A percentile compares a stretch with the other conserved stretches of the same genome.
Conservation (phyloP, 306 rosid genomes). For the Dalbergia oliveri region DNA sequence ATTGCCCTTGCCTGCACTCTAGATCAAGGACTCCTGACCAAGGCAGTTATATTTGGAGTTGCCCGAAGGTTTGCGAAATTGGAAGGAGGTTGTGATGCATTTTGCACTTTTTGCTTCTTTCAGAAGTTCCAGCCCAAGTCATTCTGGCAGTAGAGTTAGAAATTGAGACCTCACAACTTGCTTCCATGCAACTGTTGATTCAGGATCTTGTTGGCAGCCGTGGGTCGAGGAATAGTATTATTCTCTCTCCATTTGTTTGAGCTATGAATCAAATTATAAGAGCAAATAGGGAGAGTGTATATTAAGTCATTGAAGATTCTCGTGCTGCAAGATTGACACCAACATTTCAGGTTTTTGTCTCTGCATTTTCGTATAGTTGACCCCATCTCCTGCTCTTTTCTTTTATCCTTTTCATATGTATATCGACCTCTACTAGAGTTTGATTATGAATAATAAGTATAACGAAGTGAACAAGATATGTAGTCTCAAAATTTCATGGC, state of each 20-base stretch:
- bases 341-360: slow-evolving; percentile 44
- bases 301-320: slow-evolving; percentile 45
- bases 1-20: slow-evolving; percentile 86
- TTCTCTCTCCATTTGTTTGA: slow-evolving; percentile 56
- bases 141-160: slow-evolving; percentile 45
- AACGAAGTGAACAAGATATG: background rate
- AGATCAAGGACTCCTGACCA: slow-evolving; percentile 87
- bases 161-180: slow-evolving; percentile 26
- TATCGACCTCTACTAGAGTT: background rate
- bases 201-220: slow-evolving; percentile 47
- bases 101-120: slow-evolving; percentile 35
- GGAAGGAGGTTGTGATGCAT: slow-evolving; percentile 72
- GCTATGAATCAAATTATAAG: slow-evolving; percentile 52
- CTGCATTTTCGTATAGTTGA: slow-evolving; percentile 9
- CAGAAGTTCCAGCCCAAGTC: slow-evolving; percentile 44
- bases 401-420: background rate
- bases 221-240: slow-evolving; percentile 42
- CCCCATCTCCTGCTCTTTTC: background rate
- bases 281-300: slow-evolving; percentile 49
- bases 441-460: background rate
- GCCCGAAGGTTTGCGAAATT: slow-evolving; percentile 82
- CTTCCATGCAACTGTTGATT: slow-evolving; percentile 39
- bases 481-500: background rate
- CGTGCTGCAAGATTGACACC: slow-evolving; percentile 51
- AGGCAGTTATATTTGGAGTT: slow-evolving; percentile 89